Evolutionary conservation across 164 flowering plant species (phyloP).

Genomic region (Houttuynia cordata): DNA sequence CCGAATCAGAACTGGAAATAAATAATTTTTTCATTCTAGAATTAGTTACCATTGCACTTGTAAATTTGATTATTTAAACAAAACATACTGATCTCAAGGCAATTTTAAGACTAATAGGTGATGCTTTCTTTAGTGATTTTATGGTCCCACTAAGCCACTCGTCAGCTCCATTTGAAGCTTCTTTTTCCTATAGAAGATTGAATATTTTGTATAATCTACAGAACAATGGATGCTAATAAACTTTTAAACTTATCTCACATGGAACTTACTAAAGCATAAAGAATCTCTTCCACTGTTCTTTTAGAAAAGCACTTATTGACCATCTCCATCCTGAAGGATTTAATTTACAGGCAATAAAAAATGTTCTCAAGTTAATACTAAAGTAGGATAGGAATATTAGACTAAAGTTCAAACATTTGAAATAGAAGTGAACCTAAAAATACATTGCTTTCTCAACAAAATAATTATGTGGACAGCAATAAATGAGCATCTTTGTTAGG

Average conservation of each 20-base stretch:
- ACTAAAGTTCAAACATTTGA: too few species aligned
- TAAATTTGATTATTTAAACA: too few species aligned
- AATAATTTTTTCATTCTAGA: too few species aligned
- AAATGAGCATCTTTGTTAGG: too few species aligned
- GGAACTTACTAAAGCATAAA: conserved; percentile 42
- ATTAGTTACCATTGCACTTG: too few species aligned
- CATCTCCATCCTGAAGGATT: conserved; percentile 39
- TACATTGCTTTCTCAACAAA: too few species aligned
- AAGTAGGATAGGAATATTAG: too few species aligned
- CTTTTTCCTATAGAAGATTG: conserved; percentile 33
- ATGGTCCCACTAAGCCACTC: conserved; percentile 42
- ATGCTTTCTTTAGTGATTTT: conserved; percentile 54
- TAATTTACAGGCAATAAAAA: background rate
- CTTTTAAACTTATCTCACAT: background rate
- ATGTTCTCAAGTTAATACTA: too few species aligned
- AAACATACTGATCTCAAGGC: conserved; percentile 57
- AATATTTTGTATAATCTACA: too few species aligned
- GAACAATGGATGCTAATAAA: background rate
- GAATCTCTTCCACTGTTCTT: conserved; percentile 27
- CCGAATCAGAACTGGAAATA: too few species aligned
- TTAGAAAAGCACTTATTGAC: conserved; percentile 37
- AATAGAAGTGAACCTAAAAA: too few species aligned
- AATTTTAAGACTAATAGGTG: conserved; percentile 74
- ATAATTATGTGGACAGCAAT: too few species aligned
- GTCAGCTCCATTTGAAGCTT: conserved; percentile 25